Base-by-base conservation (phyloP, 768 basidiomycete species). In the Pisolithus sp. region DNA sequence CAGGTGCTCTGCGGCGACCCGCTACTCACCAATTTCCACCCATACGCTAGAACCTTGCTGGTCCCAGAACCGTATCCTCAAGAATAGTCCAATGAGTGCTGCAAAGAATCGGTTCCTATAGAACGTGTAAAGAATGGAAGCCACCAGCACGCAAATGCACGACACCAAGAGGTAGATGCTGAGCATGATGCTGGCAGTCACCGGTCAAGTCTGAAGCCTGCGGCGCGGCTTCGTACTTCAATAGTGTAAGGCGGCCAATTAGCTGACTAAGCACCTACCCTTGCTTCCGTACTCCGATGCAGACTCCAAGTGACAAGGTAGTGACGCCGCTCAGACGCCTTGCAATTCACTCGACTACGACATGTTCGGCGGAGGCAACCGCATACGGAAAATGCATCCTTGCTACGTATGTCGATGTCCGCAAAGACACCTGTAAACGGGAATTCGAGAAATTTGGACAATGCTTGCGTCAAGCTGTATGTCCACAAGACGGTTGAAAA, bases 81-180 rank as follows among this genome's bases (percentile, higher is more conserved):
- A 69, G 12, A 79, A 58, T 49, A 82, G 73, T 13, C 83, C 79
- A 53, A 93, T 69, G 50, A 88, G 53, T 50, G 77, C 79, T 0
- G 83, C 92, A 52, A 95, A 66, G 47, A 95, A 72, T 38, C 93
- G 81, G 69, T 93, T 94, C 82, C 88, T 91, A 72, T 88, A 96
- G 77, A 96, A 94, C 56, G 90, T 77, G 69, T 90, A 89, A 54
- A 90, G 71, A 51, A 89, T 68, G 7, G 84, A 70, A 15, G 75
- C 76, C 34, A 79, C 46, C 55, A 76, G 67, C 24, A 77, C 79
- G 61, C 76, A 78, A 48, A 85, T 66, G 66, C 82, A 86, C 47
- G 81, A 73, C 53, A 84, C 73, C 55, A 90, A 73, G 23, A 92
- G 76, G 48, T 80, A 71, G 40, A 66, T 65, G 68, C 77, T 74